These are phyloP conservation scores for Caulochytrium protostelioides DNA, from an alignment of 371 early-diverging fungal species.

Conservation along the genomic window DNA sequence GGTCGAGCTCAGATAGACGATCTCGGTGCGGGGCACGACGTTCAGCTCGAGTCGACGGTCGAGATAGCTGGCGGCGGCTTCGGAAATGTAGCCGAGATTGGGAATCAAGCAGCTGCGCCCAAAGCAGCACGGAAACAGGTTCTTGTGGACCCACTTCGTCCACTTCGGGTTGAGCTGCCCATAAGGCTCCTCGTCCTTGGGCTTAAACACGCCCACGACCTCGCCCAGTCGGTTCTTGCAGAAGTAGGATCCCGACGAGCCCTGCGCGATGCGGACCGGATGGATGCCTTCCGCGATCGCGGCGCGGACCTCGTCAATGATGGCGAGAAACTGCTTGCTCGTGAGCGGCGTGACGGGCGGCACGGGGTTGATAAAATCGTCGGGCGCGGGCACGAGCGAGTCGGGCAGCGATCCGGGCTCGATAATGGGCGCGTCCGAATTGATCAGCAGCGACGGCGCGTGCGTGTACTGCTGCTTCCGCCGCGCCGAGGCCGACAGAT, in stretches of 20 bases:
- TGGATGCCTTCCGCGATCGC: slow-evolving; percentile 47
- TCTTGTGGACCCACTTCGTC: slow-evolving; percentile 80
- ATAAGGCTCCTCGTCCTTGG: slow-evolving; percentile 85
- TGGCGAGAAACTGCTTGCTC: slow-evolving; percentile 25
- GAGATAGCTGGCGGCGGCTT: slow-evolving; percentile 58
- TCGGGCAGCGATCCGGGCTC: background rate
- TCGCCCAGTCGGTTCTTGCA: slow-evolving; percentile 43
- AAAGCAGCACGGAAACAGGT: slow-evolving; percentile 69
- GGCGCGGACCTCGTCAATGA: slow-evolving; percentile 42
- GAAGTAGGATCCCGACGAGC: slow-evolving; percentile 78
- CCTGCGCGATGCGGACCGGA: slow-evolving; percentile 36
- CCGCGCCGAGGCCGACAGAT: slow-evolving; percentile 1
- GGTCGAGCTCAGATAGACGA: slow-evolving; percentile 45
- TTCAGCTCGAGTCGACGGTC: slow-evolving; percentile 51
- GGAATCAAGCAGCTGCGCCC: slow-evolving; percentile 71
- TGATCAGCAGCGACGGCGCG: background rate
- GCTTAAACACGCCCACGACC: slow-evolving; percentile 77
- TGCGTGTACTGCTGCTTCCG: background rate
- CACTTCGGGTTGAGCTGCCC: slow-evolving; percentile 76
- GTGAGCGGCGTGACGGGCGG: slow-evolving; percentile 21
- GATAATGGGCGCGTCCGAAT: background rate
- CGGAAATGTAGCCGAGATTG: slow-evolving; percentile 68
- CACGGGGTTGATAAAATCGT: slow-evolving; percentile 6
- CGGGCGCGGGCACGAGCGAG: slow-evolving; percentile 1
- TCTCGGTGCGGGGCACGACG: slow-evolving; percentile 65